phyloP scores from a whole-genome alignment of 768 basidiomycete genomes.

The Rhodotorula graminis region DNA sequence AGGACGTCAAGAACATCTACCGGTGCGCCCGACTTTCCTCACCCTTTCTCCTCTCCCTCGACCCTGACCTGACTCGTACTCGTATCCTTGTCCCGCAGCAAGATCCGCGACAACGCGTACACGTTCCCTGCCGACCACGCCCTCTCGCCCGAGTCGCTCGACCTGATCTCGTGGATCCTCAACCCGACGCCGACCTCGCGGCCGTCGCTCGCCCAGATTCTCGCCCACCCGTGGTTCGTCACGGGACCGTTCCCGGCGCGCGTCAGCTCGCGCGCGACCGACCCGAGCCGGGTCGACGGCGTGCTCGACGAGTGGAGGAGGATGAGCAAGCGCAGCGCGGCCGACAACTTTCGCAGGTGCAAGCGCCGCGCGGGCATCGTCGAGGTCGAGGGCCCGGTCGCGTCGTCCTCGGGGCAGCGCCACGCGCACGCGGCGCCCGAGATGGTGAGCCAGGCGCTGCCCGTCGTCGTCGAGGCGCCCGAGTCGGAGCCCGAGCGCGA shows the following conservation, averaged over 20 bases:
- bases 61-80: slow-evolving; percentile 49
- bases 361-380: slow-evolving; percentile 21
- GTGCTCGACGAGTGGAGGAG: slow-evolving; percentile 27
- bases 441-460: slow-evolving; percentile 50
- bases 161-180: slow-evolving; percentile 76
- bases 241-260: slow-evolving; percentile 69
- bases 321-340: slow-evolving; percentile 23
- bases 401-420: neutral
- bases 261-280: slow-evolving; percentile 74
- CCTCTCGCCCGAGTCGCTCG: slow-evolving; percentile 66
- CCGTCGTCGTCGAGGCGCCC: slow-evolving; percentile 53
- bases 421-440: slow-evolving; percentile 16
- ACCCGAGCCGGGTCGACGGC: slow-evolving; percentile 43
- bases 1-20: slow-evolving; percentile 94
- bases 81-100: slow-evolving; percentile 50
- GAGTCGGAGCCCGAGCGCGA: slow-evolving; percentile 4
- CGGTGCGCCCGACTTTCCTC: slow-evolving; percentile 47
- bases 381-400: slow-evolving; percentile 12
- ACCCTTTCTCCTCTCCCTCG: neutral
- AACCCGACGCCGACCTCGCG: slow-evolving; percentile 54
- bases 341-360: slow-evolving; percentile 26
- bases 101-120: slow-evolving; percentile 89
- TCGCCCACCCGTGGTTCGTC: slow-evolving; percentile 78
- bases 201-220: slow-evolving; percentile 76
- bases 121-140: slow-evolving; percentile 75